Base-by-base conservation (phyloP, 495 filamentous ascomycete species). In the Penicillium egyptiacum region DNA sequence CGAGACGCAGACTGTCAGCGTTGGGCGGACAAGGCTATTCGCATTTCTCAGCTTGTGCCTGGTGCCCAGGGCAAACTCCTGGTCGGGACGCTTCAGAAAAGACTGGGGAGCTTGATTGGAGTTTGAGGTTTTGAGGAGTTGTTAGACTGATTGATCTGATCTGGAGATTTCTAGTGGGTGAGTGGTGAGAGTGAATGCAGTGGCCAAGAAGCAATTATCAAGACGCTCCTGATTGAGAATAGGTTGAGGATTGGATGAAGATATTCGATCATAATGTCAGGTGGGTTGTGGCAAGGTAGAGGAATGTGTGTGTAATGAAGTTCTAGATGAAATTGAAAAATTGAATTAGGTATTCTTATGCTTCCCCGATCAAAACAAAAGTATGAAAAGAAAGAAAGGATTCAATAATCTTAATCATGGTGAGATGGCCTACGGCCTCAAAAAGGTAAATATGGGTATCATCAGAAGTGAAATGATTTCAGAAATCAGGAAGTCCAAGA, bases 21-120 rank as follows among this genome's bases (percentile, higher is more conserved):
- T 22, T 92, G 89, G 89, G 86, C 82, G 6, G 72, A 74, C 35
- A 85, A 86, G 67, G 86, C 89, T 0, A 75, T 92, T 50, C 75
- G 73, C 6, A 55, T 95, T 53, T 84, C 88, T 16, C 75, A 79
- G 47, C 77, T 80, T 59, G 75, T 79, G 47, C 63, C 67, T 4
- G 83, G 83, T 63, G 25, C 56, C 14, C 26, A 54, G 12, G 79
- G 74, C 0, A 62, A 45, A 2, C 1, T 57, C 10, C 63, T 91
- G 62, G 79, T 81, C 53, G 65, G 60, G 43, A 51, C 79, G 31
- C 69, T 91, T 51, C 72, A 85, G 63, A 71, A 66, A 31, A 87
- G 82, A 51, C 77, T 82, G 56, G 56, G 73, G 28, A 76, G 64
- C 42, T 65, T 89, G 67, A 75, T 72, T 25, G 48, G 20, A 17